A percentile compares a stretch with the other conserved stretches of the same genome.
Evolutionary conservation across 2,329 filamentous ascomycete genomes (phyloP).

Genomic region (Ceratocystis harringtonii): DNA sequence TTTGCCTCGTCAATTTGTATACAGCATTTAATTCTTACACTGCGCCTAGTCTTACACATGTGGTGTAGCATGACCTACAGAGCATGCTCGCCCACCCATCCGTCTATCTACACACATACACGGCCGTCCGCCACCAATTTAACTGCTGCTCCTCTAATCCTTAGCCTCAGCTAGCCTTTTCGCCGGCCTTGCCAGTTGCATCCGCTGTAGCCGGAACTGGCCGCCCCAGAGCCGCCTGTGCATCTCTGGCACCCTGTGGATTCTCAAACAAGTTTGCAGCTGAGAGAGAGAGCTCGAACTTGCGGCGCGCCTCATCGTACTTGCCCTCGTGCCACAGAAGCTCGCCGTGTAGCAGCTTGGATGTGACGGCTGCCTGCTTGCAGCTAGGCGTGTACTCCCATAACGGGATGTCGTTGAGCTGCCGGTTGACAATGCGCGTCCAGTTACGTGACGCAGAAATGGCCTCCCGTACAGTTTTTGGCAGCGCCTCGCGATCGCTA

Average conservation of each 20-base stretch:
- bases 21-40: not conserved
- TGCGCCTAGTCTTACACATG: not conserved
- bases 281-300: constrained; percentile 4
- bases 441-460: constrained; percentile 12
- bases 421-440: constrained; percentile 10
- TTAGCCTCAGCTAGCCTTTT: not conserved
- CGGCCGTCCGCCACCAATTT: not conserved
- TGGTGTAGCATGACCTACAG: not conserved
- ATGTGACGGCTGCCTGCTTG: constrained; percentile 9
- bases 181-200: not conserved
- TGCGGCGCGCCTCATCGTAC: constrained; percentile 11
- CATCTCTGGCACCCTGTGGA: constrained; percentile 3
- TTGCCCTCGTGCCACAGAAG: constrained; percentile 14
- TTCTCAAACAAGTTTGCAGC: constrained; percentile 13
- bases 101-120: not conserved
- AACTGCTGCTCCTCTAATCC: not conserved
- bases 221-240: constrained; percentile 2
- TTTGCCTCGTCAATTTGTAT: not conserved
- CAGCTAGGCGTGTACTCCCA: constrained; percentile 8
- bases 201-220: constrained; percentile 2
- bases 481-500: constrained; percentile 12
- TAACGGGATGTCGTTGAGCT: constrained; percentile 8
- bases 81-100: not conserved
- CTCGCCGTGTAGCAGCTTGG: constrained; percentile 14
- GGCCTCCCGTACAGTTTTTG: constrained; percentile 9